Base-by-base conservation (phyloP, 192 early-diverging fungal species). In the Diversispora eburnea region DNA sequence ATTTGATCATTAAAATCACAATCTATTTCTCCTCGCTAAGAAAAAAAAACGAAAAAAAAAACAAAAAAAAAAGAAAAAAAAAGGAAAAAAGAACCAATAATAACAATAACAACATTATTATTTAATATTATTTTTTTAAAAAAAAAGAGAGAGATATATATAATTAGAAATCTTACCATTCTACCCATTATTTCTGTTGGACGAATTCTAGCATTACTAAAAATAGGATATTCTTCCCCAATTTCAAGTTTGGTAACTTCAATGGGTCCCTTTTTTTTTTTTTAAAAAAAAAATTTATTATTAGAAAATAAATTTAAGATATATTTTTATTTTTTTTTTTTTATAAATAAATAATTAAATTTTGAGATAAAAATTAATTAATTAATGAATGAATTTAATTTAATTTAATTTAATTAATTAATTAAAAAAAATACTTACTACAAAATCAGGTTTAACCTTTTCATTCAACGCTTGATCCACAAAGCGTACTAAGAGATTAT, bases 1-100 rank as follows among this genome's bases (percentile, higher is more conserved):
- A 99, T 84, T 70, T 98, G 93, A 79, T 99, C 95, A 65, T 92
- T 86, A 65, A 93, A 94, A 59, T 91, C 87, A 65, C 98, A 90
- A 46, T 90, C 90, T 22, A 98, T 83, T 72, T 94, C 90, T n/a
- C 88, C 89, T 15, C 87, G 66, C 88, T 90, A 70, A 5, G n/a
- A n/a, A n/a, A n/a, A n/a, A n/a, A n/a, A n/a, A n/a, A n/a, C n/a
- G n/a, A n/a, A n/a, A n/a, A n/a, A n/a, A n/a, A n/a, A n/a, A n/a
- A n/a, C n/a, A n/a, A n/a, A n/a, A n/a, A n/a, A n/a, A n/a, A n/a
- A n/a, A n/a, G n/a, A n/a, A n/a, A n/a, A n/a, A n/a, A n/a, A n/a
- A n/a, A n/a, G n/a, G n/a, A 49, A 5, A 64, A n/a, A 56, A 7
- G 9, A 70, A 72, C n/a, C 15, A 68, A 73, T 22, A 80, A 0